A percentile compares a stretch with the other conserved stretches of the same genome.
These are phyloP conservation scores for Daldinia grandis DNA, from an alignment of 495 filamentous ascomycete species.

Conservation along the genomic window DNA sequence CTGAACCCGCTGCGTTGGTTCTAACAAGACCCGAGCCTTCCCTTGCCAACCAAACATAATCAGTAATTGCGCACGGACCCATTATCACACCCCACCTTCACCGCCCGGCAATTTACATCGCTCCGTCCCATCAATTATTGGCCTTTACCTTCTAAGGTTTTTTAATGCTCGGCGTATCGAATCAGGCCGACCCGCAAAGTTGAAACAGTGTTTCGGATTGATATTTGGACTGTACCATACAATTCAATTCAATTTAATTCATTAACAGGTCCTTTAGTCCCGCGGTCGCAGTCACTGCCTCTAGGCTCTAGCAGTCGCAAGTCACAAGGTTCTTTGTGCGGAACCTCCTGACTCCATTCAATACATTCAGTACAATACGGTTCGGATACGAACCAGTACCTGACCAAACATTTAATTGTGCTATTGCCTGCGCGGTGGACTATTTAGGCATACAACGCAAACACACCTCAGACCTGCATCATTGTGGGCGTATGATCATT, in stretches of 20 bases:
- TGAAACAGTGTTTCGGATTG: conserved; percentile 8
- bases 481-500: conserved; percentile 32
- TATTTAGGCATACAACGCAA: conserved; percentile 24
- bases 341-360: conserved; percentile 11
- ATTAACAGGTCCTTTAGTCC: background rate
- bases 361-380: conserved; percentile 2
- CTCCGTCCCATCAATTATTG: background rate
- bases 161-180: conserved; percentile 9
- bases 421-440: conserved; percentile 15
- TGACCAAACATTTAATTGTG: background rate
- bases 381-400: background rate
- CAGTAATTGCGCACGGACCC: conserved; percentile 14
- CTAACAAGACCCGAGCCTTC: conserved; percentile 9
- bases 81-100: conserved; percentile 44
- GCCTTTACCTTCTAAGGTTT: background rate
- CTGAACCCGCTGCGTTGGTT: conserved; percentile 34
- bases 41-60: conserved; percentile 18
- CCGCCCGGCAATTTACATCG: conserved; percentile 49
- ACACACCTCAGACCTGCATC: conserved; percentile 24
- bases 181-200: conserved; percentile 17
- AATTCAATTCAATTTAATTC: background rate
- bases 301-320: background rate
- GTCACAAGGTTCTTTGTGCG: background rate
- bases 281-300: background rate
- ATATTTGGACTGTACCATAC: conserved; percentile 1